A percentile compares a stretch with the other conserved stretches of the same genome.
These are phyloP conservation scores for Auxenochlorella pyrenoidosa DNA, from an alignment of 139 green algal genomes.

Conservation along the genomic window DNA sequence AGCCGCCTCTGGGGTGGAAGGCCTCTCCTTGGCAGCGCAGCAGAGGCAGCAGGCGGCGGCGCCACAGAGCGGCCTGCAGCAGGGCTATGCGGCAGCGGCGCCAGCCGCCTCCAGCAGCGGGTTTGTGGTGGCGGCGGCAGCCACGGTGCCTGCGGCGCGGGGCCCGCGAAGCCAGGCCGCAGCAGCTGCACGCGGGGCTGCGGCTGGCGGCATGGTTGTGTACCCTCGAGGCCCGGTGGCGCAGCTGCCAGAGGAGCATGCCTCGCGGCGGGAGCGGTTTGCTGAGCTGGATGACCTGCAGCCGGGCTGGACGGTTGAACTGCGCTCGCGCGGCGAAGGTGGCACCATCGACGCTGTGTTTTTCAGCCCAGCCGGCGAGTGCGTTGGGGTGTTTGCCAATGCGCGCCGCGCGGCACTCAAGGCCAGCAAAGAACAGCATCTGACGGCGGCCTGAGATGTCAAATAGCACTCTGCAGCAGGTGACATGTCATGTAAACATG, in stretches of 20 bases:
- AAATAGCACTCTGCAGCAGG: not conserved
- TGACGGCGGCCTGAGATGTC: not conserved
- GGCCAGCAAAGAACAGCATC: constrained; percentile 52
- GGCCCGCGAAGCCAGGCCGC: not conserved
- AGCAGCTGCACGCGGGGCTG: not conserved
- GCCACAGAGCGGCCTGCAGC: not conserved
- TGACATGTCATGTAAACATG: not conserved
- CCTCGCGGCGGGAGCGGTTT: constrained; percentile 82
- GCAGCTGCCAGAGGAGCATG: constrained; percentile 79
- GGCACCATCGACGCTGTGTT: constrained; percentile 84
- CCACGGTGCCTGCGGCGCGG: not conserved
- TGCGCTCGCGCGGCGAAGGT: constrained; percentile 61
- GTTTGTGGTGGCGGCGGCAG: constrained; percentile 20
- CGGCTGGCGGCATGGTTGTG: constrained; percentile 53
- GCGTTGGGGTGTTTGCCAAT: constrained; percentile 75
- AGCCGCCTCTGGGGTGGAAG: constrained; percentile 19
- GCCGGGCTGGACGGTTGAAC: constrained; percentile 85
- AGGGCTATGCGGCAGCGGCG: not conserved
- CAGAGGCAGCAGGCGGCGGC: not conserved
- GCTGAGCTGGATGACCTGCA: constrained; percentile 87
- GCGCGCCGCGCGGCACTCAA: constrained; percentile 76
- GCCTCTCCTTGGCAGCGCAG: not conserved
- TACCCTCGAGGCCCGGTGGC: constrained; percentile 73
- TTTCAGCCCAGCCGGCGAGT: constrained; percentile 72
- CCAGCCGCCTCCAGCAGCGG: constrained; percentile 16